These are phyloP conservation scores for Pythium rhizo-oryzae DNA, from an alignment of 352 stramenopile species.

Conservation along the genomic window DNA sequence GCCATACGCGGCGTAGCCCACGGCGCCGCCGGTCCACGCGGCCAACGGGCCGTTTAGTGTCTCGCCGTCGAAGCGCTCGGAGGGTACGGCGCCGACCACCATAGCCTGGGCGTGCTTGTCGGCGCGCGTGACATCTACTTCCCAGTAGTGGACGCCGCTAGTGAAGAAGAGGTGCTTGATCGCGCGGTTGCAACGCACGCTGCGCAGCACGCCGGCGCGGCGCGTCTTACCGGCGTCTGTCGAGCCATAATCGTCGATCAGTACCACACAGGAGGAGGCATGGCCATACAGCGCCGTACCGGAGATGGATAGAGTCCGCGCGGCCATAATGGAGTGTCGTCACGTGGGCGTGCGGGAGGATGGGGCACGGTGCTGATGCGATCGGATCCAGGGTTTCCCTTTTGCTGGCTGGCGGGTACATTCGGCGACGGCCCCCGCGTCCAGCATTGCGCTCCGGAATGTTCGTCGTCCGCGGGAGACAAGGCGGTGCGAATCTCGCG, in stretches of 20 bases:
- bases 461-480: neutral
- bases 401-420: too few relatives aligned
- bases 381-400: too few relatives aligned
- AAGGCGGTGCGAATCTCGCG: slow-evolving; percentile 9
- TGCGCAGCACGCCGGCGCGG: neutral
- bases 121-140: slow-evolving; percentile 42
- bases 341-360: too few relatives aligned
- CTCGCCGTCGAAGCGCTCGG: slow-evolving; percentile 27
- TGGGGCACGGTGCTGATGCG: too few relatives aligned
- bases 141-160: slow-evolving; percentile 54
- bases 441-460: neutral
- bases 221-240: too few relatives aligned
- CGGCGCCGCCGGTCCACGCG: slow-evolving; percentile 25
- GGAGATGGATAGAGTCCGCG: too few relatives aligned
- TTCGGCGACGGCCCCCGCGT: neutral
- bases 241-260: too few relatives aligned
- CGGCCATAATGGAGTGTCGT: too few relatives aligned
- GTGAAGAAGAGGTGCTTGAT: slow-evolving; percentile 57
- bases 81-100: slow-evolving; percentile 38
- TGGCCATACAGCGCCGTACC: too few relatives aligned
- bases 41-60: slow-evolving; percentile 16
- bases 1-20: slow-evolving; percentile 44
- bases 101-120: slow-evolving; percentile 22
- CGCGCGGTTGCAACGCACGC: slow-evolving; percentile 34
- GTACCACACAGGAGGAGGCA: too few relatives aligned